These are phyloP conservation scores for Pseudozyma thailandica DNA, from an alignment of 1,284 basidiomycete species.

Conservation along the genomic window DNA sequence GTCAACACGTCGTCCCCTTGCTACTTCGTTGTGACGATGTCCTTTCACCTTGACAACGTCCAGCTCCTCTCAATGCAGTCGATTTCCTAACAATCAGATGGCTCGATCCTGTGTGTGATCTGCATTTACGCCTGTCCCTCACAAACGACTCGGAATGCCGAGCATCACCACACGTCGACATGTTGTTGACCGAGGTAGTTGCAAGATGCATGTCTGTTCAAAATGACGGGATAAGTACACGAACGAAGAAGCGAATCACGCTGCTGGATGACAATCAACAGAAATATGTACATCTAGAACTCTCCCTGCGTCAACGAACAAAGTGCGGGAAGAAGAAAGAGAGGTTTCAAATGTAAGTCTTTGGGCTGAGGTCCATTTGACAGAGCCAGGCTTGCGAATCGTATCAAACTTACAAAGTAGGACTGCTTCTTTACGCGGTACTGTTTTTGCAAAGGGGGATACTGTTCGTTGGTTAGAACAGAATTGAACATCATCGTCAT, in stretches of 20 bases:
- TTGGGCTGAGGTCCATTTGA: no score
- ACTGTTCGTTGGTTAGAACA: constrained; percentile 55
- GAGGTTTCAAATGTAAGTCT: neutral
- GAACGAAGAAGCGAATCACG: neutral
- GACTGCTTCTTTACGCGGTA: constrained; percentile 60
- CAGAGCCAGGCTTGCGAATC: neutral
- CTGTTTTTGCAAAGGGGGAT: constrained; percentile 60
- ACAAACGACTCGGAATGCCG: no score
- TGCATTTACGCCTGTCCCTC: no score
- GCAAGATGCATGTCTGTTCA: no score
- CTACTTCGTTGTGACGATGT: neutral
- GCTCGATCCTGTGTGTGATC: no score
- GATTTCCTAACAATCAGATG: no score
- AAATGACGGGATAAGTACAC: no score
- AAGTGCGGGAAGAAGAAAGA: neutral
- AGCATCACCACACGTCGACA: constrained; percentile 5
- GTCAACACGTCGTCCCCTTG: neutral
- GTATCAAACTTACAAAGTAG: constrained; percentile 60
- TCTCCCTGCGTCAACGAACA: no score
- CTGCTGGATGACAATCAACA: no score
- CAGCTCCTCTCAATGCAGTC: no score
- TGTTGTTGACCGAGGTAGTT: neutral
- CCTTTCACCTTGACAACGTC: no score
- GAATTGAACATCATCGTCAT: constrained; percentile 29
- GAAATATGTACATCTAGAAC: no score